These are phyloP conservation scores for Fraxinus xanthoxyloides DNA, from an alignment of 305 asterid species.

Conservation along the genomic window DNA sequence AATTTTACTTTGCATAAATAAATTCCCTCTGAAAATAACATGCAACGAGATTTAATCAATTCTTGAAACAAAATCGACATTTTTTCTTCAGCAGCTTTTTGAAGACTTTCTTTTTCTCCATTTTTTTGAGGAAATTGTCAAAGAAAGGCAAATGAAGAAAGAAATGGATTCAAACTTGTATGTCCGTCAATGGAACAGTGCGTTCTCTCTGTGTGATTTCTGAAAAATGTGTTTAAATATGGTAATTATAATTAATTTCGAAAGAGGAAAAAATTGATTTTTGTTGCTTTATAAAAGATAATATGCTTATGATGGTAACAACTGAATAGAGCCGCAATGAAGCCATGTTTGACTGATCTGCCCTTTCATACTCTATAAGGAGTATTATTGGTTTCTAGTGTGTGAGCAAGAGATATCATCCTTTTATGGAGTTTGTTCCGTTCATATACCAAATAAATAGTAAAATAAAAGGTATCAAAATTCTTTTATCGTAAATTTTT, in stretches of 20 bases:
- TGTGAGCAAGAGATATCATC: slow-evolving; percentile 16
- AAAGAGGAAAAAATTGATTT: neutral
- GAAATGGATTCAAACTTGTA: neutral
- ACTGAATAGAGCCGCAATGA: slow-evolving; percentile 1
- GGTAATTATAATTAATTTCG: neutral
- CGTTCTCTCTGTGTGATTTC: neutral
- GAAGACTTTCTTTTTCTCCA: neutral
- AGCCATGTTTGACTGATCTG: slow-evolving; percentile 17
- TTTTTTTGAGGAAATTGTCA: neutral
- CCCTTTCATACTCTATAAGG: no score
- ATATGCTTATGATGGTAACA: neutral
- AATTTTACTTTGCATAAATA: neutral
- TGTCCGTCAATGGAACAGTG: slow-evolving; percentile 38
- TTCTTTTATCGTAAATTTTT: no score
- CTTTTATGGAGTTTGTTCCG: slow-evolving; percentile 22
- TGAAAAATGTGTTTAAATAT: neutral
- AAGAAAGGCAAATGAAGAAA: no score
- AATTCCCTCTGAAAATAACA: neutral
- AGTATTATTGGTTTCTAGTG: neutral
- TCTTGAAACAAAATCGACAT: neutral
- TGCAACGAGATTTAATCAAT: neutral
- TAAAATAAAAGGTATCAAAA: no score
- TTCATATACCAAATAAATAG: no score
- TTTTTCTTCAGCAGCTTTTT: neutral
- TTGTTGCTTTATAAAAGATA: neutral